A percentile compares a stretch with the other conserved stretches of the same genome.
Conservation (phyloP, 345 rosid species). For the Raphanus sativus region DNA sequence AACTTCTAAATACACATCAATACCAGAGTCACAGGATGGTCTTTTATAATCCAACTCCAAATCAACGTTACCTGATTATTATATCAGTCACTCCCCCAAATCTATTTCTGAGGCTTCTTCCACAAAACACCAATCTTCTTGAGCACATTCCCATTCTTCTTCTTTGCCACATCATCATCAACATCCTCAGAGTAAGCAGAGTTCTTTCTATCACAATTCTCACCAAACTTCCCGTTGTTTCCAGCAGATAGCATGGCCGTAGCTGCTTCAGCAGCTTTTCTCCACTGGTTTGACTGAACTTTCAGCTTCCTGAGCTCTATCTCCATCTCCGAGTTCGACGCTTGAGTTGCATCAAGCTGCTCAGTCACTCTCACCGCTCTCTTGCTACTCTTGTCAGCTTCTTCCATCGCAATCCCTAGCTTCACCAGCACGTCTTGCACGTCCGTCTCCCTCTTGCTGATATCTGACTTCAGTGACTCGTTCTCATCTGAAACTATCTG, state of each 20-base stretch:
- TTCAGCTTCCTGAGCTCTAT: conserved; percentile 79
- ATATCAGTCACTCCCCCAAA: no score
- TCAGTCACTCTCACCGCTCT: conserved; percentile 62
- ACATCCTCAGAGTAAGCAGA: conserved; percentile 66
- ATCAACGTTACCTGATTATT: not conserved
- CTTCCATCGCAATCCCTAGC: conserved; percentile 74
- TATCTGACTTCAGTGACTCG: conserved; percentile 55
- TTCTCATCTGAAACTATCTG: conserved; percentile 68
- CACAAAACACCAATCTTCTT: conserved; percentile 94
- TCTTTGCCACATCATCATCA: conserved; percentile 78
- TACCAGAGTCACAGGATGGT: conserved; percentile 18
- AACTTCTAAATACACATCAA: conserved; percentile 31
- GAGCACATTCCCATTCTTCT: conserved; percentile 91
- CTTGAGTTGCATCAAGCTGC: conserved; percentile 84
- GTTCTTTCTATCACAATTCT: conserved; percentile 52
- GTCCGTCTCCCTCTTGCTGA: conserved; percentile 51
- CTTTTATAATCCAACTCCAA: conserved; percentile 26
- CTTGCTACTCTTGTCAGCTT: conserved; percentile 73
- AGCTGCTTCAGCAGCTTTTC: conserved; percentile 98
- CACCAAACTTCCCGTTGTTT: conserved; percentile 71
- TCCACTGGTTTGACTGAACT: conserved; percentile 98
- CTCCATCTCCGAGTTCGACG: conserved; percentile 66
- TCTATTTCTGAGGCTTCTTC: conserved; percentile 80
- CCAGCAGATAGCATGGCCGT: conserved; percentile 84
- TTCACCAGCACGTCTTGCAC: conserved; percentile 65